Base-by-base conservation (phyloP, 805 yeast genomes). In the Candida rishiriensis region DNA sequence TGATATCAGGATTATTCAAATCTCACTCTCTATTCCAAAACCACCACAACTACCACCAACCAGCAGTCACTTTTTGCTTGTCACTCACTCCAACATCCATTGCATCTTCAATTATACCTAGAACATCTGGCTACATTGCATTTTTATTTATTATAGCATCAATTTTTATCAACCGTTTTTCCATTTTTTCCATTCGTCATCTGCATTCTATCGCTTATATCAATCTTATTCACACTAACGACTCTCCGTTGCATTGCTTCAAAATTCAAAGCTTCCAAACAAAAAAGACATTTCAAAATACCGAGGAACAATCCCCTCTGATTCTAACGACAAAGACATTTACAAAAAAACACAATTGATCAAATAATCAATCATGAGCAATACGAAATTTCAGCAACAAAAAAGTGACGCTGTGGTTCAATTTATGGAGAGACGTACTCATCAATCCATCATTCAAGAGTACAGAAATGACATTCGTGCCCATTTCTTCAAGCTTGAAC, bases 341-440 rank as follows among this genome's bases (percentile, higher is more conserved):
- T n/a, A 32, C n/a, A 32, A n/a, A 15, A 26, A n/a, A n/a, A 29
- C 3, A 14, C 33, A 16, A 16, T 34, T 34, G 10, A 37, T 29
- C 17, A 29, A 36, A 37, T n/a, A n/a, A 17, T 31, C 18, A 13
- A 38, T 38, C 34, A 29, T 32, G 29, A 18, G 11, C 29, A 32
- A 7, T 10, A 17, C 41, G 14, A 29, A 31, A 18, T 3, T 15
- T 16, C 38, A 26, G 36, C 44, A 40, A 17, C 43, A 33, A 2
- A 52, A 52, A 29, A 46, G 42, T 28, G 43, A 41, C 9, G 53
- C 51, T 38, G 38, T 49, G 36, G 53, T 52, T 21, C 49, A 54
- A n/a, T 50, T 47, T 43, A 54, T 59, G 44, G 66, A 63, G 44
- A 54, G 48, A 43, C 55, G 59, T 13, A 51, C 59, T 11, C 66